Evolutionary conservation across 208 protist genomes (phyloP).

Genomic region (Acanthamoeba rhysodes): DNA sequence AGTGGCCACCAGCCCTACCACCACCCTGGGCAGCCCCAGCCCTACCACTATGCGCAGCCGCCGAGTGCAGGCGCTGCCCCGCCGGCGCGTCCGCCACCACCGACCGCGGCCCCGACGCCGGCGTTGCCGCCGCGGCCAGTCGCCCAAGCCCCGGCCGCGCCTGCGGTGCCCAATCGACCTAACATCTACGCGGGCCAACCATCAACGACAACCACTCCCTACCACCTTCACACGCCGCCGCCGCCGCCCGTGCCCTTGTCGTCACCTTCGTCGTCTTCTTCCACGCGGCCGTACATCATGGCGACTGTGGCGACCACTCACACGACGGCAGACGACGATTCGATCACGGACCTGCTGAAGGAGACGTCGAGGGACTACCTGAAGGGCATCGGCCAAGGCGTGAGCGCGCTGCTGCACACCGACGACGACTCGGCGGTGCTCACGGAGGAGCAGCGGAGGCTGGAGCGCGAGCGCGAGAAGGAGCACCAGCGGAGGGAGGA

Average conservation of each 20-base stretch:
- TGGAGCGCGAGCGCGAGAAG: constrained; percentile 27
- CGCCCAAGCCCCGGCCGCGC: neutral
- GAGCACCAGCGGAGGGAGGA: constrained; percentile 16
- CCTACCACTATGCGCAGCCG: neutral
- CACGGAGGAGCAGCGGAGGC: neutral
- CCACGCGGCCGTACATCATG: neutral
- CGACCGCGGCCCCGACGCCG: neutral
- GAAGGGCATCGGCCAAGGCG: neutral
- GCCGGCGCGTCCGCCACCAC: neutral
- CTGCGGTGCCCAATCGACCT: neutral
- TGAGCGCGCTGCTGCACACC: neutral
- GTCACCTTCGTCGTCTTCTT: neutral
- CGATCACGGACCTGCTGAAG: constrained; percentile 17
- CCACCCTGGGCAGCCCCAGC: no score
- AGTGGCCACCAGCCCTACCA: no score
- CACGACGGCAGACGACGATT: neutral
- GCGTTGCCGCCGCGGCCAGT: neutral
- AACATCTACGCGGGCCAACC: neutral
- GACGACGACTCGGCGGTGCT: neutral
- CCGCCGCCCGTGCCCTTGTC: neutral
- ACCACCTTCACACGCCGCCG: neutral
- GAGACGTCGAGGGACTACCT: constrained; percentile 58
- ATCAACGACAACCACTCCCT: neutral
- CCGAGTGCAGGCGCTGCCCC: neutral
- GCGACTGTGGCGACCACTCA: neutral